These are phyloP conservation scores for Conoideocrella luteorostrata DNA, from an alignment of 2,329 filamentous ascomycete genomes.

Conservation along the genomic window DNA sequence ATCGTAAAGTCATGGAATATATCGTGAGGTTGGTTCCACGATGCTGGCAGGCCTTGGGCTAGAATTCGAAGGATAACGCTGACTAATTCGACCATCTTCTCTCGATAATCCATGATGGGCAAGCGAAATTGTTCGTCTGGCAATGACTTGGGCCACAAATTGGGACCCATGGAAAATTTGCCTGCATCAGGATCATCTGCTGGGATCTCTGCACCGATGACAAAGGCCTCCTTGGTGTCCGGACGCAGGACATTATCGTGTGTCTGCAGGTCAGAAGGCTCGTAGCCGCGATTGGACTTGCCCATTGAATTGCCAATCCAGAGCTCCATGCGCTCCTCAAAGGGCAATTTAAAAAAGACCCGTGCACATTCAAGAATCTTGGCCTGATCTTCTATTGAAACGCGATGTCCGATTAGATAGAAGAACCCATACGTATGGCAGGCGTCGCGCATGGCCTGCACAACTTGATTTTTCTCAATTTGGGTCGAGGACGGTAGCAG, in stretches of 20 bases:
- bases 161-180: slow-evolving; percentile 4
- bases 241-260: slow-evolving; percentile 22
- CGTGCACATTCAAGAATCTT: slow-evolving; percentile 16
- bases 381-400: slow-evolving; percentile 15
- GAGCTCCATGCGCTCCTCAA: slow-evolving; percentile 20
- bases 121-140: not conserved
- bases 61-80: not conserved
- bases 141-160: slow-evolving; percentile 2
- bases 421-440: slow-evolving; percentile 26
- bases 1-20: not conserved
- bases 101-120: slow-evolving; percentile 1
- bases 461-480: slow-evolving; percentile 14
- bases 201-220: slow-evolving; percentile 4
- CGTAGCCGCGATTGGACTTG: slow-evolving; percentile 21
- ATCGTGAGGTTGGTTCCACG: not conserved
- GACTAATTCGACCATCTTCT: not conserved
- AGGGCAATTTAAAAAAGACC: slow-evolving; percentile 19
- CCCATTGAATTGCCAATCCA: slow-evolving; percentile 20
- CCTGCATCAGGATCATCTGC: slow-evolving; percentile 3
- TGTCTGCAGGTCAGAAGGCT: slow-evolving; percentile 21
- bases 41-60: not conserved
- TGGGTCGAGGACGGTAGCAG: slow-evolving; percentile 14
- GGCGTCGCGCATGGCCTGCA: slow-evolving; percentile 19
- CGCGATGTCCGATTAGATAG: slow-evolving; percentile 22
- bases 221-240: slow-evolving; percentile 14